A percentile compares a stretch with the other conserved stretches of the same genome.
phyloP scores from a whole-genome alignment of 495 filamentous ascomycete species.

The Aspergillus egyptiacus region DNA sequence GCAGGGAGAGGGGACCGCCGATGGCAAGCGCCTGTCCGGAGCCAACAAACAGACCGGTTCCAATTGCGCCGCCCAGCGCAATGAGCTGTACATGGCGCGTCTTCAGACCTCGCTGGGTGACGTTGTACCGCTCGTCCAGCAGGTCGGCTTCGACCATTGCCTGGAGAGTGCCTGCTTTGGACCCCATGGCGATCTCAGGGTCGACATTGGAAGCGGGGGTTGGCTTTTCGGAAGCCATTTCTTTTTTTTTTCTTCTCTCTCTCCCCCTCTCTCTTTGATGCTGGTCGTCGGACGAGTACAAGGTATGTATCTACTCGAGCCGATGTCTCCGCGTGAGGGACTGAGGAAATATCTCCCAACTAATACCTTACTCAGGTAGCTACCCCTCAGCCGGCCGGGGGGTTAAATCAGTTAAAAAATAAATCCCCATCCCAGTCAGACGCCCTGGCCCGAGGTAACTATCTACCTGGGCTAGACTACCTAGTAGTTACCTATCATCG shows the following conservation, averaged over 20 bases:
- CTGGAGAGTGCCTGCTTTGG: slow-evolving; percentile 15
- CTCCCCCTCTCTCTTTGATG: too few relatives aligned
- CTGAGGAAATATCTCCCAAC: too few relatives aligned
- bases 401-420: too few relatives aligned
- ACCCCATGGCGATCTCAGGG: background rate
- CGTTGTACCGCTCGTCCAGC: slow-evolving; percentile 35
- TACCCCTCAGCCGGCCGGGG: too few relatives aligned
- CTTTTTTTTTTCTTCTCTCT: background rate
- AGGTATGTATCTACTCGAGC: too few relatives aligned
- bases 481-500: too few relatives aligned
- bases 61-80: slow-evolving; percentile 64
- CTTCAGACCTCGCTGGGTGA: slow-evolving; percentile 39
- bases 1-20: slow-evolving; percentile 56
- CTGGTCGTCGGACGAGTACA: too few relatives aligned
- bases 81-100: slow-evolving; percentile 62
- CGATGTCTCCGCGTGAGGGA: too few relatives aligned
- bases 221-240: slow-evolving; percentile 3
- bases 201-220: background rate
- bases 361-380: too few relatives aligned
- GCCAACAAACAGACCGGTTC: slow-evolving; percentile 53
- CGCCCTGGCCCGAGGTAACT: too few relatives aligned
- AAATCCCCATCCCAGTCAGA: too few relatives aligned
- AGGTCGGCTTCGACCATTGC: slow-evolving; percentile 32
- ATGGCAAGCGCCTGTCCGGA: slow-evolving; percentile 54
- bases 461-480: too few relatives aligned